Evolutionary conservation across 108 stramenopile species (phyloP).

Genomic region (Licmophora abbreviata): DNA sequence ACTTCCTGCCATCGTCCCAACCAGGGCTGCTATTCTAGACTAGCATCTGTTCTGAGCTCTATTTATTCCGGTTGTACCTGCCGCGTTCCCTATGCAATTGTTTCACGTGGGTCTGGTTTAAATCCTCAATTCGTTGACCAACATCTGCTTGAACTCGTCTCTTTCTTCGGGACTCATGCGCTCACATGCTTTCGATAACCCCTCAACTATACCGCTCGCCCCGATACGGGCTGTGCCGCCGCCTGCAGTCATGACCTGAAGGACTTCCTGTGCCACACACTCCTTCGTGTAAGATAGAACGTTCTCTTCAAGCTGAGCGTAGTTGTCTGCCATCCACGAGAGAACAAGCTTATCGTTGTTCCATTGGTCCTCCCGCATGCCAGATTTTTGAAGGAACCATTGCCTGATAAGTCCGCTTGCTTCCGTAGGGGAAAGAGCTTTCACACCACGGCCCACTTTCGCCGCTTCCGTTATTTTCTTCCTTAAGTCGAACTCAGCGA

Average conservation of each 20-base stretch:
- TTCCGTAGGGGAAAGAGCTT: slow-evolving; percentile 51
- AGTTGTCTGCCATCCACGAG: slow-evolving; percentile 75
- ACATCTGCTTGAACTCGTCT: slow-evolving; percentile 4
- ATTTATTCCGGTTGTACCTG: no score
- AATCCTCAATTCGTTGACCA: background rate
- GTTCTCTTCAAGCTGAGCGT: slow-evolving; percentile 62
- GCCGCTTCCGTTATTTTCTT: slow-evolving; percentile 75
- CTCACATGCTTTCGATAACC: slow-evolving; percentile 51
- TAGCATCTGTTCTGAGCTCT: no score
- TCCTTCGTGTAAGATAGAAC: slow-evolving; percentile 56
- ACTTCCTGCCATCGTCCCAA: no score
- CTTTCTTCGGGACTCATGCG: slow-evolving; percentile 62
- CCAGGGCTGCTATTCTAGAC: no score
- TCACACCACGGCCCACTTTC: slow-evolving; percentile 70
- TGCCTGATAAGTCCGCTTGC: slow-evolving; percentile 68
- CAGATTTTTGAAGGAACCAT: slow-evolving; percentile 67
- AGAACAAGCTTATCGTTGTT: slow-evolving; percentile 75
- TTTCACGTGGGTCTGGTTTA: no score
- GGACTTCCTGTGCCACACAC: slow-evolving; percentile 74
- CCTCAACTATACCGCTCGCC: slow-evolving; percentile 79
- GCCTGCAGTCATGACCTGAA: slow-evolving; percentile 74
- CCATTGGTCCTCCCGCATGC: slow-evolving; percentile 55
- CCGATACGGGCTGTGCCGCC: slow-evolving; percentile 75
- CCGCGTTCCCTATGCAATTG: no score
- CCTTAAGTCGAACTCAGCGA: slow-evolving; percentile 94